phyloP scores from a whole-genome alignment of 2,329 filamentous ascomycete genomes.

The Chrysoporthe deuterocubensis region DNA sequence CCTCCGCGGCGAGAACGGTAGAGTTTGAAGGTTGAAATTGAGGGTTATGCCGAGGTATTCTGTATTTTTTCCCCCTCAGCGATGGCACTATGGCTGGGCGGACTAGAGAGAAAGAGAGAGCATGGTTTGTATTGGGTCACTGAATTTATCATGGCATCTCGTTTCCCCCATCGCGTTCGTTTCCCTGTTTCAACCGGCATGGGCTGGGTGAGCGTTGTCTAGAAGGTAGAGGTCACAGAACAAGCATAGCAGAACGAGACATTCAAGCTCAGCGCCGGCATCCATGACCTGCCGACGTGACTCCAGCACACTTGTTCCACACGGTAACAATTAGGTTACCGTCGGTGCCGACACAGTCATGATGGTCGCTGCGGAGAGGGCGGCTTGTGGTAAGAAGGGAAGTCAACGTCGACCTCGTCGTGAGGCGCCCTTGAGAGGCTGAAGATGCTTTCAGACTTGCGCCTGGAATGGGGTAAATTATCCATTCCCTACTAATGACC shows the following conservation, averaged over 20 bases:
- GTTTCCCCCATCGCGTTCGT: not conserved
- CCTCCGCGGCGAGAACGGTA: slow-evolving; percentile 45
- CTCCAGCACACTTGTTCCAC: not conserved
- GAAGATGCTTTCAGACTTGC: no score
- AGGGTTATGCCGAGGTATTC: not conserved
- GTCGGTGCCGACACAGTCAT: not conserved
- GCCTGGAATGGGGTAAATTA: not conserved
- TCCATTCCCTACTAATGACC: not conserved
- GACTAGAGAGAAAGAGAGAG: not conserved
- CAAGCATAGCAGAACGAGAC: not conserved
- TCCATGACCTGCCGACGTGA: not conserved
- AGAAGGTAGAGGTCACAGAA: not conserved
- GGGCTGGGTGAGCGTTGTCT: not conserved
- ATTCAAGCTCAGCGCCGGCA: not conserved
- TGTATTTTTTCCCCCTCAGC: not conserved
- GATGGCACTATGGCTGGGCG: not conserved
- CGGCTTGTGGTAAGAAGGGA: not conserved
- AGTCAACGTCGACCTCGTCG: not conserved
- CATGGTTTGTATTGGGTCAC: not conserved
- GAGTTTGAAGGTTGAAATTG: slow-evolving; percentile 49
- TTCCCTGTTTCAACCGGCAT: not conserved
- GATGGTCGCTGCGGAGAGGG: not conserved
- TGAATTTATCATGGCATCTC: not conserved
- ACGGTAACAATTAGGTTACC: no score
- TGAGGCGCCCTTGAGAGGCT: no score